Evolutionary conservation across 192 early-diverging fungal genomes (phyloP), one percentile per base, ranked within the genome.

Genomic region (Chytriomyces sp.): DNA sequence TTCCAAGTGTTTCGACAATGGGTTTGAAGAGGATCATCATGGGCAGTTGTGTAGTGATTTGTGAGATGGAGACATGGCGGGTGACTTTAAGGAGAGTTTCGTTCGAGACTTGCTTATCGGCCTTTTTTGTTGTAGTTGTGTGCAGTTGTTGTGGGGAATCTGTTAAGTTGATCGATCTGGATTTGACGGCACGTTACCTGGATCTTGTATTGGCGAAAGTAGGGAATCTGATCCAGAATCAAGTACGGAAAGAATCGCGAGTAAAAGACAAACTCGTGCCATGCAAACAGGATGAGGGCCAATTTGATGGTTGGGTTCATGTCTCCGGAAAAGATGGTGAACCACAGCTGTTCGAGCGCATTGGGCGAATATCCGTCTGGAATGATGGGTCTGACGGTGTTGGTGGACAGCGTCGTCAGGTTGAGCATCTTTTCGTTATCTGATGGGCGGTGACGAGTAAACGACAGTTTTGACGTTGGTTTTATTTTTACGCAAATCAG

Each of bases 241-340:
- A 89, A 81, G 80, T 93, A 98, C 44, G 95, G 96, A n/a, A 96
- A 35, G 82, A 91, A 95, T 26, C 95, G 91, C n/a, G 90, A 92
- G 86, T 95, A 97, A 84, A 94, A 97, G 69, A 95, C 93, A 50
- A 93, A 64, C 83, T 98, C 94, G 87, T 98, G 95, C 87, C 94
- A 90, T 44, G 89, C 44, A 81, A 98, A 96, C 48, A 93, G 83
- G 45, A 95, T 81, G 13, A 92, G 66, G 26, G 93, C 83, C 23
- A 86, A 72, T 20, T 64, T 75, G 45, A 82, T 13, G 35, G 75
- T 62, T 20, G 82, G 81, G 63, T 82, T 69, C 66, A 75, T 50
- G 24, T 64, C 64, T 62, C 75, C 66, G 16, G 66, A 23, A 53
- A 86, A 86, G 28, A 82, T 35, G 24, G 8, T 9, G 45, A 81